Base-by-base conservation (phyloP, 208 protist species). In the Leptomonas seymouri region DNA sequence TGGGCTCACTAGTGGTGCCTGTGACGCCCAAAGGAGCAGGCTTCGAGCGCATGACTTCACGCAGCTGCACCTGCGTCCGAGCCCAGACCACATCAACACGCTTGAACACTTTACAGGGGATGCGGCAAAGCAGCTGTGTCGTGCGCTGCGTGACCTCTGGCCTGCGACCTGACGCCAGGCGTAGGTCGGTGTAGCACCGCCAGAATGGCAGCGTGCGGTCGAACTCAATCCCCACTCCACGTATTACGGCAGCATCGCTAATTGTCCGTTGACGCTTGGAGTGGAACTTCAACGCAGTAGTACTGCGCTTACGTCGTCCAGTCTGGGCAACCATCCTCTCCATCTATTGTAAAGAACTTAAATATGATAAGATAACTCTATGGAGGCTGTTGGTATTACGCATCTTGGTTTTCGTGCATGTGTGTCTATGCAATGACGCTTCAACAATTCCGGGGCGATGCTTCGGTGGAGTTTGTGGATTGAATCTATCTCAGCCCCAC, bases 21-120 rank as follows among this genome's bases (percentile, higher is more conserved):
- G 21, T 11, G n/a, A 9, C 21, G 48, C 9, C 48, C 3, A 27
- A 11, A 27, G 21, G 15, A 21, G n/a, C 16, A 28, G 14, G 21
- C 12, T 21, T 1, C 8, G 18, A 7, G 21, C n/a, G 1, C 20
- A 23, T 23, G 20, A 41, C 23, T 48, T 51, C 3, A 30, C 68
- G 53, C 46, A 89, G 27, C 18, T 63, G 50, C 54, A 91, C 73
- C n/a, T 51, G 61, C 9, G 83, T 87, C 30, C 71, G 50, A 34
- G 85, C 85, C 80, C 80, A 90, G 39, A 94, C 76, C 1, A 94
- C 83, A 57, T 94, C 83, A 34, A 91, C 83, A 1, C 72, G 78
- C 21, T 65, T 66, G 76, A 94, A 94, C 12, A 80, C 44, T 20
- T 64, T 64, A 45, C 85, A 91, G 1, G 83, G 73, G 14, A 78